Conservation (phyloP, 2,329 filamentous ascomycete species). For the Lachnellula willkommii region DNA sequence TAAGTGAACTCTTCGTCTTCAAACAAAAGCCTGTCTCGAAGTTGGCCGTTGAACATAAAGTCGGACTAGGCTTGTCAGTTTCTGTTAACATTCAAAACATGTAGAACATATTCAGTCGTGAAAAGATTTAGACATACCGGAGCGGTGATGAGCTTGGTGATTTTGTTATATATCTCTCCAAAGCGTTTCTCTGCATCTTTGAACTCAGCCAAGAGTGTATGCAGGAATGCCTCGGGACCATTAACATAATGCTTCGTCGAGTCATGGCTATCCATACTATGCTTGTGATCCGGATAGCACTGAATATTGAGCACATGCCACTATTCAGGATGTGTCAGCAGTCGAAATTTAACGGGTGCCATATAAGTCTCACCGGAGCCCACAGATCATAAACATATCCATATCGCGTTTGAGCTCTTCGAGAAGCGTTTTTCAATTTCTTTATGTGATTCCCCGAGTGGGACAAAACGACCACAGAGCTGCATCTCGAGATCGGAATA, state of each 20-base stretch:
- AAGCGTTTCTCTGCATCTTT: constrained; percentile 55
- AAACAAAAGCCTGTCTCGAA: constrained; percentile 55
- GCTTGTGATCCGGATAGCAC: constrained; percentile 54
- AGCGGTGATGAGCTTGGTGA: constrained; percentile 55
- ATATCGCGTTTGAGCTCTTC: constrained; percentile 42
- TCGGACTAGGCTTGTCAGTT: constrained; percentile 33
- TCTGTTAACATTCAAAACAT: background rate
- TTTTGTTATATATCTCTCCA: constrained; percentile 49
- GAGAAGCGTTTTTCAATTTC: constrained; percentile 44
- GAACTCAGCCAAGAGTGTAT: constrained; percentile 54
- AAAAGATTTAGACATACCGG: constrained; percentile 34
- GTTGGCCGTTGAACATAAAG: constrained; percentile 53
- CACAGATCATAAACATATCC: constrained; percentile 55
- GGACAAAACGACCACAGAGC: constrained; percentile 53
- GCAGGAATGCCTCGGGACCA: constrained; percentile 56
- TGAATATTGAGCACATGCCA: constrained; percentile 57
- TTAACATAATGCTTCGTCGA: constrained; percentile 51
- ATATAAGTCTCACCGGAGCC: constrained; percentile 36
- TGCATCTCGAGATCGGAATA: constrained; percentile 55
- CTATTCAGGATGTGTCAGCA: background rate
- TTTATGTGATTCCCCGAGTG: constrained; percentile 47
- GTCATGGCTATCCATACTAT: constrained; percentile 51
- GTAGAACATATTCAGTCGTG: background rate
- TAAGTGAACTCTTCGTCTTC: constrained; percentile 58
- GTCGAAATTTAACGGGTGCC: background rate